These are phyloP conservation scores for Tulasnella calospora DNA, from an alignment of 768 basidiomycete genomes.

Conservation along the genomic window DNA sequence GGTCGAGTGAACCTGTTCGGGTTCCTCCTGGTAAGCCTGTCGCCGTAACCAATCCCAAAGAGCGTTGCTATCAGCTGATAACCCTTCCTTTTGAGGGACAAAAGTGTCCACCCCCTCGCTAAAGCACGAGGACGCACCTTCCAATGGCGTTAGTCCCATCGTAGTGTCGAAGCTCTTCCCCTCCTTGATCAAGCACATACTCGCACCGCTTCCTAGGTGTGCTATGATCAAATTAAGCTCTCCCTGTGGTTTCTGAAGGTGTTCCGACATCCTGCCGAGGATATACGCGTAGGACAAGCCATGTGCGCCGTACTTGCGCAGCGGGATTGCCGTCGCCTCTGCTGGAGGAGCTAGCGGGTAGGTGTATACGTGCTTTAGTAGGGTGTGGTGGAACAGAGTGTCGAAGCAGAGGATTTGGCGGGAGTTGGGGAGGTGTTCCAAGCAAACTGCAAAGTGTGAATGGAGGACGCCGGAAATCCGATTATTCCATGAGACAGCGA, in stretches of 20 bases:
- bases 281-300: constrained; percentile 62
- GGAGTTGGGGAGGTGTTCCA: constrained; percentile 58
- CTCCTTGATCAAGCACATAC: constrained; percentile 64
- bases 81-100: background rate
- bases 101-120: background rate
- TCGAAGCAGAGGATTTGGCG: constrained; percentile 83
- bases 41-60: constrained; percentile 19
- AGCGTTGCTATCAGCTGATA: background rate
- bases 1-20: constrained; percentile 76
- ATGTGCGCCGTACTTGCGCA: constrained; percentile 90
- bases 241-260: constrained; percentile 51
- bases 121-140: constrained; percentile 36
- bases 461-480: background rate
- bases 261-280: constrained; percentile 53
- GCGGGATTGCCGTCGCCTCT: constrained; percentile 51
- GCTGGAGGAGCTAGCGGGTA: constrained; percentile 55
- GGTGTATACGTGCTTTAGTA: constrained; percentile 70
- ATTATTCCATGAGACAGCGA: constrained; percentile 28
- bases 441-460: constrained; percentile 48
- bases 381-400: constrained; percentile 73
- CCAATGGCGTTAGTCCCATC: constrained; percentile 90
- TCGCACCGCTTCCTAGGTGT: constrained; percentile 90
- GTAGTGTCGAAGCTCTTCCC: constrained; percentile 79
- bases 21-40: constrained; percentile 76
- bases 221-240: constrained; percentile 71